A percentile compares a stretch with the other conserved stretches of the same genome.
Conservation (phyloP, 441 rosid species). For the Mallotus japonicus region DNA sequence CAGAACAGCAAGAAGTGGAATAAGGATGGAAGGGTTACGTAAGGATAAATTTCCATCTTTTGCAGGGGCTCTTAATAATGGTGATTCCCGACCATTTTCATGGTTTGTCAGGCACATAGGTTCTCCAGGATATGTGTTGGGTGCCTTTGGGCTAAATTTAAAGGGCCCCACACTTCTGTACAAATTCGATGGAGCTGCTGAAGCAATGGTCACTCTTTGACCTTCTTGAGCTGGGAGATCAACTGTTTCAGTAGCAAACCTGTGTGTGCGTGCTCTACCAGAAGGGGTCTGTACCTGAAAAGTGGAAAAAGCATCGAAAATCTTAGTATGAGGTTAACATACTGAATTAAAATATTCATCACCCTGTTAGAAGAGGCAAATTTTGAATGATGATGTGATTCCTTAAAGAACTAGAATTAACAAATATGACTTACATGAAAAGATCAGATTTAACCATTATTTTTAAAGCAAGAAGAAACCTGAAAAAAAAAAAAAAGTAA, state of each 20-base stretch:
- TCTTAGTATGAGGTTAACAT: background rate
- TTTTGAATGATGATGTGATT: background rate
- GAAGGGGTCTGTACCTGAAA: conserved; percentile 85
- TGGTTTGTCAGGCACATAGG: conserved; percentile 90
- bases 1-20: conserved; percentile 68
- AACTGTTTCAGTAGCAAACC: conserved; percentile 87
- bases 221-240: conserved; percentile 93
- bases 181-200: conserved; percentile 72
- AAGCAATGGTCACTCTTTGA: conserved; percentile 86
- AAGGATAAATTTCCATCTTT: conserved; percentile 60
- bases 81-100: conserved; percentile 63
- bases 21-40: conserved; percentile 55
- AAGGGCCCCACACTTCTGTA: conserved; percentile 82
- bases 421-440: background rate
- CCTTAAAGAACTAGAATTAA: background rate
- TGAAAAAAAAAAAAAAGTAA: background rate
- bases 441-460: background rate
- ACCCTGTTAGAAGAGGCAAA: background rate
- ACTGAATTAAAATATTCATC: background rate
- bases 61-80: conserved; percentile 66
- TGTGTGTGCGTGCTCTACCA: conserved; percentile 79
- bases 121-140: conserved; percentile 77
- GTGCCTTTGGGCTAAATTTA: conserved; percentile 69
- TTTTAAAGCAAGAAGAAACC: background rate
- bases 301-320: background rate